These are phyloP conservation scores for Hanseniaspora singularis DNA, from an alignment of 805 yeast genomes.

Conservation along the genomic window DNA sequence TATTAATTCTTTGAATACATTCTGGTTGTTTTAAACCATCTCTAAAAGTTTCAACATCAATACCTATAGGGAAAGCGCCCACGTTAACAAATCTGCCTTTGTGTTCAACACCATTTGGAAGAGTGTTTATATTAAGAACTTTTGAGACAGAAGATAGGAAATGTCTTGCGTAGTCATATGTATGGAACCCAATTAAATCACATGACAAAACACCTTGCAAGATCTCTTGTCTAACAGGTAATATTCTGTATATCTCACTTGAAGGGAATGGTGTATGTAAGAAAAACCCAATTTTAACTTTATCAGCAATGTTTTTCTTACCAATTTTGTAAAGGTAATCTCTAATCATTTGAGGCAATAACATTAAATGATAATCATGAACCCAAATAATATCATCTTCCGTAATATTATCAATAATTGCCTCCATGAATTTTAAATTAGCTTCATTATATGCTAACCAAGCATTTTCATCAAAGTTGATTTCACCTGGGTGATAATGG, in stretches of 20 bases:
- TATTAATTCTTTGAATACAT: conserved; percentile 55
- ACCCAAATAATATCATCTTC: conserved; percentile 93
- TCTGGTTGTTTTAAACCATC: conserved; percentile 55
- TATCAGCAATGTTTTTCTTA: conserved; percentile 27
- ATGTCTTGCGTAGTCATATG: conserved; percentile 97
- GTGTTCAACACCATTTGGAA: conserved; percentile 82
- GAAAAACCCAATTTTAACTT: conserved; percentile 80
- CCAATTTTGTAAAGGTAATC: conserved; percentile 34
- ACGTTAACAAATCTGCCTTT: conserved; percentile 66
- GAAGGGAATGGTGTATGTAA: conserved; percentile 97
- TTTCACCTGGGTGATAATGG: conserved; percentile 98
- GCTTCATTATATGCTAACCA: conserved; percentile 98
- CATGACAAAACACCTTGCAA: conserved; percentile 85
- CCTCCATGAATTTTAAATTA: conserved; percentile 66
- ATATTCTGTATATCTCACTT: conserved; percentile 84
- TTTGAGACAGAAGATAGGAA: conserved; percentile 81
- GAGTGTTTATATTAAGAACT: conserved; percentile 65
- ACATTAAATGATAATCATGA: conserved; percentile 94
- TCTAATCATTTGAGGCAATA: conserved; percentile 78
- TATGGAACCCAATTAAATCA: conserved; percentile 92
- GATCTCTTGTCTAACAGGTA: conserved; percentile 91
- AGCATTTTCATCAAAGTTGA: conserved; percentile 92
- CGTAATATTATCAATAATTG: conserved; percentile 52
- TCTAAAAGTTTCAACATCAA: conserved; percentile 82
- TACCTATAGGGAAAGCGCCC: conserved; percentile 98